phyloP scores from a whole-genome alignment of 345 rosid species.

The Bretschneidera sinensis region DNA sequence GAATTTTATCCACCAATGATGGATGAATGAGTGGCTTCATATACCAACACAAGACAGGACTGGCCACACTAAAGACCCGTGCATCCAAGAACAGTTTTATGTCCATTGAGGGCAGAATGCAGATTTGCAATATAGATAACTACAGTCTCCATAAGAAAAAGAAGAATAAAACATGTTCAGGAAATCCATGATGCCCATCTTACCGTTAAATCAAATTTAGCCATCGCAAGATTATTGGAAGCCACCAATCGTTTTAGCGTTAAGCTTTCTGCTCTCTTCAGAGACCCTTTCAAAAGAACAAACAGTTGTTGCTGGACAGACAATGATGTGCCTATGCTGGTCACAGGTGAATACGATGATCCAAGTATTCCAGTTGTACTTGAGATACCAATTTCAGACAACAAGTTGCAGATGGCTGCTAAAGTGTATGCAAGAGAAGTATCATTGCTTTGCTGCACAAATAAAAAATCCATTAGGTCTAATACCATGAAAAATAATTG shows the following conservation, averaged over 20 bases:
- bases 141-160: background rate
- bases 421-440: constrained; percentile 93
- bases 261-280: constrained; percentile 81
- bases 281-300: constrained; percentile 77
- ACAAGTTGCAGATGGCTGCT: constrained; percentile 84
- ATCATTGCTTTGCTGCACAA: constrained; percentile 81
- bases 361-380: constrained; percentile 66
- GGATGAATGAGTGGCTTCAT: too few species aligned
- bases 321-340: constrained; percentile 54
- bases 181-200: constrained; percentile 11
- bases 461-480: constrained; percentile 18
- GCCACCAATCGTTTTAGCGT: constrained; percentile 78
- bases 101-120: constrained; percentile 6
- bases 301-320: constrained; percentile 87
- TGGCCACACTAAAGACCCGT: too few species aligned
- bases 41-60: too few species aligned
- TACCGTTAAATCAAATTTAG: constrained; percentile 85
- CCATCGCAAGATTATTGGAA: constrained; percentile 92
- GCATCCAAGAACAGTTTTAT: background rate
- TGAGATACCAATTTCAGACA: constrained; percentile 81
- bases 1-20: too few species aligned
- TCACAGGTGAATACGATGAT: constrained; percentile 64
- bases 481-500: background rate
- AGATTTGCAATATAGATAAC: background rate
- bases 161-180: background rate